A percentile compares a stretch with the other conserved stretches of the same genome.
phyloP scores from a whole-genome alignment of 768 basidiomycete genomes.

The Lenzites betulinus region DNA sequence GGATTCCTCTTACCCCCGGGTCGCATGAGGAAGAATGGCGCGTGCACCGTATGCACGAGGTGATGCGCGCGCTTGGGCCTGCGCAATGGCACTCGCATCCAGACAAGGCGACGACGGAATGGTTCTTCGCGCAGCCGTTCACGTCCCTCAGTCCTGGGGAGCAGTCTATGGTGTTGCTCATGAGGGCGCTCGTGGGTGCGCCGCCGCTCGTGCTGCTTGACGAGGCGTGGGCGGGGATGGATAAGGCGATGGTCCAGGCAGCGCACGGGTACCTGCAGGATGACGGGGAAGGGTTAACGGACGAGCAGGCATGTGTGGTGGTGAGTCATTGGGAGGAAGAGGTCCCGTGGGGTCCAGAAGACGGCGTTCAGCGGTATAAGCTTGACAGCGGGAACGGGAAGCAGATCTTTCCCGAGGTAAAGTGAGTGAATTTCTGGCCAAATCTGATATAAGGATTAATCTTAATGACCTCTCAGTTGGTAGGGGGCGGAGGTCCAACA shows the following conservation, averaged over 20 bases:
- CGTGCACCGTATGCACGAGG: conserved; percentile 47
- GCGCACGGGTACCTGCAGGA: conserved; percentile 64
- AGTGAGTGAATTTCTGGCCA: neutral
- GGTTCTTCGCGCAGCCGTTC: conserved; percentile 57
- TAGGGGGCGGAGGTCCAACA: too few species aligned
- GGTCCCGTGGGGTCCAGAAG: conserved; percentile 73
- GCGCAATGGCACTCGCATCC: conserved; percentile 43
- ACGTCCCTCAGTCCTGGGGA: conserved; percentile 67
- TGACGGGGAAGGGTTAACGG: conserved; percentile 46
- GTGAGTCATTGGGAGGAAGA: conserved; percentile 93
- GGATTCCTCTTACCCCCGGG: conserved; percentile 40
- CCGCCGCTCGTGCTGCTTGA: conserved; percentile 83
- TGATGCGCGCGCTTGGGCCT: conserved; percentile 69
- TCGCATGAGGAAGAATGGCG: conserved; percentile 43
- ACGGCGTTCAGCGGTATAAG: conserved; percentile 47
- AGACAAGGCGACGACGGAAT: conserved; percentile 24
- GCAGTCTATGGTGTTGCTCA: conserved; percentile 79
- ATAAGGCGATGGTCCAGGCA: conserved; percentile 67
- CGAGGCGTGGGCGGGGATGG: conserved; percentile 95
- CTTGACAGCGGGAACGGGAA: conserved; percentile 37
- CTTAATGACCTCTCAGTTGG: too few species aligned
- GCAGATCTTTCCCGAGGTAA: conserved; percentile 9
- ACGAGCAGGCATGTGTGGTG: conserved; percentile 76
- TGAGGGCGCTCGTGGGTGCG: conserved; percentile 79
- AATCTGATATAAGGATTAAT: too few species aligned